Base-by-base conservation (phyloP, 768 basidiomycete genomes). In the Phylloporus sp. region DNA sequence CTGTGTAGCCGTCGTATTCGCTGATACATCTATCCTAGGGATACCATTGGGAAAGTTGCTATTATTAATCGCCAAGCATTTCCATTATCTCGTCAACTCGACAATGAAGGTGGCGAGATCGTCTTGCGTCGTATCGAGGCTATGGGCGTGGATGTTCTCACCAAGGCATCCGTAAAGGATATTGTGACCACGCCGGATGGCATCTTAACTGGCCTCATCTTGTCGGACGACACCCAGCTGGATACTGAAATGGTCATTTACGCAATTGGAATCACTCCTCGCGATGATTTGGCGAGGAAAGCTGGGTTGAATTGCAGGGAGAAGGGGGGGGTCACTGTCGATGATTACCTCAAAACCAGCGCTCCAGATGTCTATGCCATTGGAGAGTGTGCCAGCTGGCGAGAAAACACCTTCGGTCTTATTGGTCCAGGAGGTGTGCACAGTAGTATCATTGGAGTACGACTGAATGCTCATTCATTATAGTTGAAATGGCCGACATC, bases 381-480 rank as follows among this genome's bases (percentile, higher is more conserved):
- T 38, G 86, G 86, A 5, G 86, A 87, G 62, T 89, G 86, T 58
- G 84, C 84, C 1, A 73, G 70, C 38, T 88, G 83, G 83, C 71
- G 66, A 42, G 76, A 73, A 3, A 78, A 83, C 32, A 79, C 75
- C n/a, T 87, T 84, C 54, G 86, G 86, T 4, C 69, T 89, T 9
- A 84, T 87, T 55, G 84, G 77, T 3, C 86, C 85, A n/a, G 84
- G 85, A 32, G 72, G 73, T 71, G 52, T 9, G 27, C 9, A 13
- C 17, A 20, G 17, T 1, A 22, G 10, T 20, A 17, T 17, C 10
- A 18, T 18, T 7, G 2, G 13, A 9, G 29, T 24, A 29, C 9
- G 29, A 26, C 6, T 14, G 27, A 29, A 14, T 1, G 3, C 35
- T 48, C 15, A 48, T 21, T 21, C 14, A 4, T 6, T 27, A 13